Conservation (phyloP, 1,139 yeast species). For the Scheffersomyces segobiensis region DNA sequence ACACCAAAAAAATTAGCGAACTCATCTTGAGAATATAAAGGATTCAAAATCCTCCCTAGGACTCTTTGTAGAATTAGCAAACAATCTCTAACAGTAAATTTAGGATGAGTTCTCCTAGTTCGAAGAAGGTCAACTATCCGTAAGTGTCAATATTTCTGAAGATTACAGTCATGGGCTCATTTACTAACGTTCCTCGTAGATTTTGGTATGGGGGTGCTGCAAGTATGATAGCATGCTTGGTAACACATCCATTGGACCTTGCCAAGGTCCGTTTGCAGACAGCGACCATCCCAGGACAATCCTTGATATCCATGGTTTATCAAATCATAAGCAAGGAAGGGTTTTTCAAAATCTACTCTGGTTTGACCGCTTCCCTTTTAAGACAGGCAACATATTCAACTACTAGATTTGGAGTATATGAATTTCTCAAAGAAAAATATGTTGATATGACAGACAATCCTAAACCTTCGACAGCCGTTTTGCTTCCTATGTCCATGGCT, state of each 20-base stretch:
- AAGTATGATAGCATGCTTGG: constrained; percentile 65
- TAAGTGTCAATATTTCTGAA: background rate
- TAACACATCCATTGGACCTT: constrained; percentile 73
- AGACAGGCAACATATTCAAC: constrained; percentile 90
- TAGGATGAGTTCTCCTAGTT: background rate
- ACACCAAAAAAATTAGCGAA: background rate
- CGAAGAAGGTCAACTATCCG: background rate
- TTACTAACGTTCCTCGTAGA: constrained; percentile 20
- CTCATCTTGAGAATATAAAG: background rate
- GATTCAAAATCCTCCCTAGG: background rate
- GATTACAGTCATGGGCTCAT: background rate
- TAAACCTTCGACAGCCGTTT: constrained; percentile 42
- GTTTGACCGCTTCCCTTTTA: constrained; percentile 76
- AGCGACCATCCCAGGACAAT: constrained; percentile 62
- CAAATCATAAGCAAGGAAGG: constrained; percentile 69
- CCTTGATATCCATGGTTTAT: constrained; percentile 59
- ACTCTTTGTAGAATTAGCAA: background rate
- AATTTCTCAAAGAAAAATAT: constrained; percentile 61
- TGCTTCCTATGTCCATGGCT: constrained; percentile 78
- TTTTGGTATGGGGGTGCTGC: constrained; percentile 61
- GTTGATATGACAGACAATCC: constrained; percentile 31
- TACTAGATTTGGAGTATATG: constrained; percentile 82
- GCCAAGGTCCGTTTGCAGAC: constrained; percentile 87
- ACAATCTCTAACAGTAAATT: background rate
- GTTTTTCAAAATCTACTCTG: constrained; percentile 67